These are phyloP conservation scores for Evansstolkia leycettana DNA, from an alignment of 495 filamentous ascomycete genomes.

Conservation along the genomic window DNA sequence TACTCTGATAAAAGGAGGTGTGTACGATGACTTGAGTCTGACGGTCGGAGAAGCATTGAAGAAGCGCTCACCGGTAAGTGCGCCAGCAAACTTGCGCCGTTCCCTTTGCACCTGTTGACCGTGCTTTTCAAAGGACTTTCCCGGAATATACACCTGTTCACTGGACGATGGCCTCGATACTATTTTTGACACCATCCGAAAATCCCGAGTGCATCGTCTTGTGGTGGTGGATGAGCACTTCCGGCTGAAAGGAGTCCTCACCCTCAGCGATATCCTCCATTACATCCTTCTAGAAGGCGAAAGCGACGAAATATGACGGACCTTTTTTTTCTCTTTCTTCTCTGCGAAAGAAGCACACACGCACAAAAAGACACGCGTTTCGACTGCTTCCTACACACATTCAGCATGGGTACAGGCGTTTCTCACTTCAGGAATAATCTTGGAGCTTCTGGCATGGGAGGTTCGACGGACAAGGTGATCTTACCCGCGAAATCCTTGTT, in stretches of 20 bases:
- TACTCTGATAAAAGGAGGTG: conserved; percentile 83
- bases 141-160: conserved; percentile 92
- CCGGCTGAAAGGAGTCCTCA: conserved; percentile 77
- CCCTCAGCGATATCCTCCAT: conserved; percentile 90
- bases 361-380: conserved; percentile 2
- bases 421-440: neutral
- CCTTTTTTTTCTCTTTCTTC: neutral
- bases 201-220: conserved; percentile 83
- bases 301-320: conserved; percentile 29
- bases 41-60: conserved; percentile 83
- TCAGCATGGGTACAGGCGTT: conserved; percentile 31
- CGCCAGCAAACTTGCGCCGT: neutral
- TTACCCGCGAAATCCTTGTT: neutral
- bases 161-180: conserved; percentile 85
- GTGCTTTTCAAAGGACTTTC: conserved; percentile 54
- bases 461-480: neutral
- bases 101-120: neutral
- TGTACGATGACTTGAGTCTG: conserved; percentile 79
- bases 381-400: conserved; percentile 5
- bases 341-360: conserved; percentile 11
- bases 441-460: neutral
- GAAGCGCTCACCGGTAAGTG: conserved; percentile 62
- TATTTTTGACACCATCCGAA: conserved; percentile 94
- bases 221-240: conserved; percentile 85
- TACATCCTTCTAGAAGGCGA: conserved; percentile 87